phyloP scores from a whole-genome alignment of 2,329 filamentous ascomycete genomes.

The Ophiocordyceps camponoti-saundersi region DNA sequence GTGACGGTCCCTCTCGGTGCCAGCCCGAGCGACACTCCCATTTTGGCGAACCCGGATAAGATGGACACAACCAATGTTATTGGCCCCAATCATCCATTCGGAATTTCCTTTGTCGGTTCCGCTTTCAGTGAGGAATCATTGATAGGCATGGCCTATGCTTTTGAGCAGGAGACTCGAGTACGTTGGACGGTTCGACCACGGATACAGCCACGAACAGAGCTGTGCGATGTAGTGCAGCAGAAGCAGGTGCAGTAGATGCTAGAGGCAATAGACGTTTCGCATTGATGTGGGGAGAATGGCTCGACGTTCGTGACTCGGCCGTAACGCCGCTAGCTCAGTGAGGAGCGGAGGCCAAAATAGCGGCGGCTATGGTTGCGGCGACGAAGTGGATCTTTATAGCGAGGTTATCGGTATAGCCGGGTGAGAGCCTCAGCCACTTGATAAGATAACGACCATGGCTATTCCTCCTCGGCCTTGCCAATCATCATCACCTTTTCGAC shows the following conservation, averaged over 20 bases:
- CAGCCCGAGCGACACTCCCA: slow-evolving; percentile 20
- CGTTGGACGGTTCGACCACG: slow-evolving; percentile 11
- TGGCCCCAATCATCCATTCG: slow-evolving; percentile 43
- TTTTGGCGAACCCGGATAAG: slow-evolving; percentile 24
- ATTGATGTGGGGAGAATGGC: too few species aligned
- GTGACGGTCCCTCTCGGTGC: slow-evolving; percentile 47
- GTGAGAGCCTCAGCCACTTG: too few species aligned
- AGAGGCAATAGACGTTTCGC: too few species aligned
- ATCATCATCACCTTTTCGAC: too few species aligned
- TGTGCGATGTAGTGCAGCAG: slow-evolving; percentile 8
- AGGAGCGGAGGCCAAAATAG: too few species aligned
- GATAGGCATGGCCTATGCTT: slow-evolving; percentile 50
- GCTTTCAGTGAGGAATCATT: slow-evolving; percentile 42
- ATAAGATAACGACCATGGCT: too few species aligned
- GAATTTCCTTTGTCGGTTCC: slow-evolving; percentile 41
- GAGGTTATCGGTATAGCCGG: too few species aligned
- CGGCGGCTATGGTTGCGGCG: too few species aligned
- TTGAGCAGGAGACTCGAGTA: slow-evolving; percentile 38
- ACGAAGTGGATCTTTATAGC: too few species aligned
- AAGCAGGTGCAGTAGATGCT: not conserved
- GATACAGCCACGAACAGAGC: slow-evolving; percentile 14
- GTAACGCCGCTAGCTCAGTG: too few species aligned
- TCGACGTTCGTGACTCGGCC: too few species aligned
- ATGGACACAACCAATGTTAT: slow-evolving; percentile 28
- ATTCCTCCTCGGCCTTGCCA: too few species aligned